Conservation (phyloP, 139 green algal species). For the Chlamydomonas sp. region DNA sequence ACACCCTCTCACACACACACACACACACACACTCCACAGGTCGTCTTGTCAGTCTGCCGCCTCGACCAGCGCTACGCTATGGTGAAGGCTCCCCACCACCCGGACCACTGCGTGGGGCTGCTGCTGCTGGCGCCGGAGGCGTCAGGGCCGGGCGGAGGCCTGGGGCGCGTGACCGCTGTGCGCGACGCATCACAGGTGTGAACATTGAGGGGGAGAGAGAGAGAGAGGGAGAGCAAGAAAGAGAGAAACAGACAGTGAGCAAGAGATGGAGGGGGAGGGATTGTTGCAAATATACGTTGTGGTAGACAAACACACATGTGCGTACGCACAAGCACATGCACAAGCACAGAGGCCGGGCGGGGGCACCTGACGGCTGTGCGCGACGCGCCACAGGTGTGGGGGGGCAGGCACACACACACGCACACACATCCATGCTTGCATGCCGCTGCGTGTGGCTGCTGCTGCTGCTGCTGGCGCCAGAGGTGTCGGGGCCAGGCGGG, state of each 20-base stretch:
- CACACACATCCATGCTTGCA: too few relatives aligned
- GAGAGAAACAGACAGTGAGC: too few relatives aligned
- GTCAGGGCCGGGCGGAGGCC: background rate
- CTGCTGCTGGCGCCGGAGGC: conserved; percentile 17
- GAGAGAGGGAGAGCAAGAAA: too few relatives aligned
- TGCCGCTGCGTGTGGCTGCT: too few relatives aligned
- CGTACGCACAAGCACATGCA: too few relatives aligned
- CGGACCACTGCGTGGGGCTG: conserved; percentile 20
- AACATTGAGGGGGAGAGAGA: too few relatives aligned
- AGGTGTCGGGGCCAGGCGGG: conserved; percentile 3
- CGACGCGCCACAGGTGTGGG: background rate
- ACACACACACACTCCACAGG: too few relatives aligned
- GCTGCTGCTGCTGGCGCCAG: conserved; percentile 17
- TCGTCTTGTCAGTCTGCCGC: conserved; percentile 27
- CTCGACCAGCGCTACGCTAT: conserved; percentile 34
- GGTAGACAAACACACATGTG: too few relatives aligned
- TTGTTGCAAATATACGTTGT: too few relatives aligned
- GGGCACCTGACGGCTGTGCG: conserved; percentile 2
- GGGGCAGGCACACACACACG: too few relatives aligned
- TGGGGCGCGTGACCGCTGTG: conserved; percentile 1
- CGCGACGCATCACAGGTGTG: background rate
- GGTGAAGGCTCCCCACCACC: conserved; percentile 18
- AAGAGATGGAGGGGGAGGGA: background rate
- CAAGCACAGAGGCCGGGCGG: too few relatives aligned
- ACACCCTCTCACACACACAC: too few relatives aligned